Base-by-base conservation (phyloP, 148 eudicot species). In the Mesembryanthemum crystallinum region DNA sequence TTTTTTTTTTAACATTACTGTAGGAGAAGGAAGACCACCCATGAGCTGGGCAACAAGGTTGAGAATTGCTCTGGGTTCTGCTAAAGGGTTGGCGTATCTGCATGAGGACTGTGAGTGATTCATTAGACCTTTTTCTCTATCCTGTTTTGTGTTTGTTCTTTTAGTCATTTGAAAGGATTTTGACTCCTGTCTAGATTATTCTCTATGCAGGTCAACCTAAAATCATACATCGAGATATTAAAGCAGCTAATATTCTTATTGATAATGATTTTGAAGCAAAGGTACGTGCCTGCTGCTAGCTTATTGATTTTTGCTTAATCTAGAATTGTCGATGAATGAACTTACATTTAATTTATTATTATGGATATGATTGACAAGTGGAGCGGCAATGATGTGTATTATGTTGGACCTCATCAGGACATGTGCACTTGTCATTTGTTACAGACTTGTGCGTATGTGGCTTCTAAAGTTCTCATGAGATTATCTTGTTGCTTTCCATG, bases 191-290 rank as follows among this genome's bases (percentile, higher is more conserved):
- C 54, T 72, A 33, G 69, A 24, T 30, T 21, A 71, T 12, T 58
- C 23, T 75, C 10, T 76, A 47, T 77, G 63, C 86, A 92, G 97
- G 93, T 82, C 83, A 84, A 1, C 97, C 97, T 39, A 92, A 90
- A 84, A 86, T 92, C 77, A 90, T 92, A 76, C 97, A 92, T 73
- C 90, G 97, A 43, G 95, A 92, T 80, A 88, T 90, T 73, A 92
- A 92, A 84, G 90, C 97, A 13, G 75, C 95, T 27, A 88, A 92
- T 83, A 92, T 92, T 74, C 91, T 92, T 83, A 82, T 90, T 74
- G 95, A 92, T 82, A 72, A 79, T 24, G 76, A 84, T 72, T 90
- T 88, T 81, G 97, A 88, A 82, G 86, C 92, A 71, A 92, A 90
- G 97, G 94, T 88, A 73, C 70, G 23, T 18, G 24, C 54, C 13